These are phyloP conservation scores for Mycena polygramma DNA, from an alignment of 768 basidiomycete species.

Conservation along the genomic window DNA sequence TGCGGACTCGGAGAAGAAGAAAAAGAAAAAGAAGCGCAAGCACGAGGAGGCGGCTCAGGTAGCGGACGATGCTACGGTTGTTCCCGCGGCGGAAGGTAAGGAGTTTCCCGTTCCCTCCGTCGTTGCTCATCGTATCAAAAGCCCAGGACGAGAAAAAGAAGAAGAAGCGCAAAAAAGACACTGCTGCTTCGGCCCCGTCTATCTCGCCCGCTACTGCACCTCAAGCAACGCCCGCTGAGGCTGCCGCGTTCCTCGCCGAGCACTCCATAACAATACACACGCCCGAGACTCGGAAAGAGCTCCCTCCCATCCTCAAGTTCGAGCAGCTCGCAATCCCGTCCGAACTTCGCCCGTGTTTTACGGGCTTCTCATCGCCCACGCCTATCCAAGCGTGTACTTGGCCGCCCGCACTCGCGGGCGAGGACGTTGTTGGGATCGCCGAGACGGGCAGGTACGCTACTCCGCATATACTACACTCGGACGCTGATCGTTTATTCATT, in stretches of 20 bases:
- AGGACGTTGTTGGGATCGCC: constrained; percentile 95
- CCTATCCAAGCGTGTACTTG: constrained; percentile 97
- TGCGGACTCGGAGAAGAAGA: constrained; percentile 33
- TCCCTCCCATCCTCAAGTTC: constrained; percentile 82
- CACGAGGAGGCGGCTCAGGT: constrained; percentile 55
- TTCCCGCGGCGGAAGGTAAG: constrained; percentile 45
- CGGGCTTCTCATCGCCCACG: constrained; percentile 86
- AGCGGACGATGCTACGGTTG: constrained; percentile 38
- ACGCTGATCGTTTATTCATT: constrained; percentile 14
- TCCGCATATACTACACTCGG: constrained; percentile 7
- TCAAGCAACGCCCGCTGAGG: constrained; percentile 54
- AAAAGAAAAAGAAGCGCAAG: constrained; percentile 46
- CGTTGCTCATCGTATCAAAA: constrained; percentile 29
- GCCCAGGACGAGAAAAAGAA: constrained; percentile 56
- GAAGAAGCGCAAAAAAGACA: constrained; percentile 53
- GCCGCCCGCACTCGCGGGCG: constrained; percentile 86
- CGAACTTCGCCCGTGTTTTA: constrained; percentile 72
- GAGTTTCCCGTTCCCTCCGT: constrained; percentile 1
- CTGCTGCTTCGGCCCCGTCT: constrained; percentile 37
- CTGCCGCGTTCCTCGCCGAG: constrained; percentile 74
- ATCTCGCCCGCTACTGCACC: constrained; percentile 41
- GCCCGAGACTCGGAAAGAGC: constrained; percentile 56
- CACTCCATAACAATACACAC: constrained; percentile 82
- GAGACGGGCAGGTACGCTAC: constrained; percentile 86
- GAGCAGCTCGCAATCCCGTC: constrained; percentile 75